A percentile compares a stretch with the other conserved stretches of the same genome.
These are phyloP conservation scores for Pseudogymnoascus verrucosus DNA, from an alignment of 2,329 filamentous ascomycete genomes.

Conservation along the genomic window DNA sequence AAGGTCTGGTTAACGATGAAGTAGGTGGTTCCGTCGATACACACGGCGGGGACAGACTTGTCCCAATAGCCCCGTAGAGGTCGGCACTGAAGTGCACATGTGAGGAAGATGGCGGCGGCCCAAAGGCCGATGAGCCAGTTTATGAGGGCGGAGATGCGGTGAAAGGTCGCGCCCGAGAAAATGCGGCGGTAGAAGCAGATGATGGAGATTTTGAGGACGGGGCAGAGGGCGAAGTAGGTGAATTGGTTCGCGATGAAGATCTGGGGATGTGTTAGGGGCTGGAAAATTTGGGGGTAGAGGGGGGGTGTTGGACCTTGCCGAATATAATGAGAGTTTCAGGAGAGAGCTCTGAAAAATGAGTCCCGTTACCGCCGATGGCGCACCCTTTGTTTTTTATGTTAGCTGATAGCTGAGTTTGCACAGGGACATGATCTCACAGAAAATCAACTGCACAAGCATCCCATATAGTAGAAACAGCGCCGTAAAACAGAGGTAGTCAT, in stretches of 20 bases:
- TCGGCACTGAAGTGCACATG: constrained; percentile 18
- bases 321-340: constrained; percentile 1
- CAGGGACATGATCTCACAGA: neutral
- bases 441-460: neutral
- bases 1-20: constrained; percentile 17
- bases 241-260: constrained; percentile 4
- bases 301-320: neutral
- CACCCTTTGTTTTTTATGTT: neutral
- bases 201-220: neutral
- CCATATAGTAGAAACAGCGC: neutral
- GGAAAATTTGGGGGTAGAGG: neutral
- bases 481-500: constrained; percentile 5
- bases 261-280: neutral
- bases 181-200: constrained; percentile 9
- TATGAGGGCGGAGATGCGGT: constrained; percentile 15
- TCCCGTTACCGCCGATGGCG: neutral
- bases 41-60: constrained; percentile 14
- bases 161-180: constrained; percentile 6
- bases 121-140: constrained; percentile 17
- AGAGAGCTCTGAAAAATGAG: constrained; percentile 4
- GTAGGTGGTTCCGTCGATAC: constrained; percentile 14
- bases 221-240: neutral
- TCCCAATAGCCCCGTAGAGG: constrained; percentile 18
- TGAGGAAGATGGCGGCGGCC: constrained; percentile 4
- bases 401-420: neutral